Base-by-base conservation (phyloP, 2,329 filamentous ascomycete species). In the Colletotrichum theobromicola region DNA sequence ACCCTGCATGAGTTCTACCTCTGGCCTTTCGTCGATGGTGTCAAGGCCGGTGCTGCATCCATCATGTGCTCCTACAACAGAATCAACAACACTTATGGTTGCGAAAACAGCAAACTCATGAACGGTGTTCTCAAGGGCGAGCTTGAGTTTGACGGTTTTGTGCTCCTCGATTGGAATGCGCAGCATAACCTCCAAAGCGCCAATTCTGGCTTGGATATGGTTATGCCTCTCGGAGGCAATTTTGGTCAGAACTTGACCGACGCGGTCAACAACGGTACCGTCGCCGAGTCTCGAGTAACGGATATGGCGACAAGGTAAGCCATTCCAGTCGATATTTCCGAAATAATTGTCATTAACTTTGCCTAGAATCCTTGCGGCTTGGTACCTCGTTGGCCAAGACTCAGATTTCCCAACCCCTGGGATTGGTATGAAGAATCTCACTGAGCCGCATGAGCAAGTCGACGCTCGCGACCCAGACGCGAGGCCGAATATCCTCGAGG, bases 11-110 rank as follows among this genome's bases (percentile, higher is more conserved):
- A 91, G 81, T 82, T 94, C 0, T 94, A 94, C 77, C 84, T 93
- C 2, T 94, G 93, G 93, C 92, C 93, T 0, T 94, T 94, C 79
- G 89, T 91, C 74, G 92, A 94, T 79, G 91, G 92, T 0, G 88
- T 94, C 28, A 87, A 87, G 60, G 92, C 92, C 1, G 91, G 92
- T 3, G 90, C 90, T 1, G 86, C 83, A 4, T 87, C 85, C 37
- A 84, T 91, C 74, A 91, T 91, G 89, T 91, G 89, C 83, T 92
- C 90, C 0, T 94, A 94, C 83, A 90, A 94, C 79, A 90, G 93
- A 65, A 82, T 94, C 79, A 95, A 95, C 83, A 93, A 93, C 82
- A 92, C 90, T 24, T 94, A 94, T 77, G 90, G 87, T 4, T 95
- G 93, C 82, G 88, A 93, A 78, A 95, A 95, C 82, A 91, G 90